Evolutionary conservation across 169 alveolate genomes (phyloP), one percentile per base, ranked within the genome.

Genomic region (Eimeria falciformis): DNA sequence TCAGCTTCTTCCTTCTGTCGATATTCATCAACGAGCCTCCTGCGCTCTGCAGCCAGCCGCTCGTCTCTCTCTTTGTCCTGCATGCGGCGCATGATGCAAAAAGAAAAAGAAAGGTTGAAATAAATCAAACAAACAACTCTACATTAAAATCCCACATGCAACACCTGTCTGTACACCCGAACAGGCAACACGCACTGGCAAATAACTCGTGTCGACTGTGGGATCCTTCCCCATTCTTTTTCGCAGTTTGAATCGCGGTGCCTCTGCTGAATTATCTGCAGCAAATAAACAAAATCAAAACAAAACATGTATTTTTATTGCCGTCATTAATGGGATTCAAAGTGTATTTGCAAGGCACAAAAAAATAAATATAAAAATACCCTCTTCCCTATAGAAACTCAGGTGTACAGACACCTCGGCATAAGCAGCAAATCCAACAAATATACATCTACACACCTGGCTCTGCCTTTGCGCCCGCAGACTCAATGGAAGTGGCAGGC

Each of bases 181-280:
- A 33, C 40, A 33, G 40, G 40, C 40, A 33, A 23, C n/a, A 17
- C 90, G n/a, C 43, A 78, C 94, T n/a, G 89, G 90, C 37, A 92
- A 75, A 53, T 82, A 83, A 33, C 53, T 40, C 9, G 94, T 92
- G 66, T 92, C 92, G 18, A 92, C 92, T 5, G 45, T 37, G 4
- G 94, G 94, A 53, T 92, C 87, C 73, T 92, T 90, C 11, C 94
- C 94, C 0, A 90, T 84, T 45, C 91, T 6, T 45, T 68, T 68
- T 68, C 79, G 7, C 21, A 68, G 7, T 37, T 68, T 68, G 45
- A 68, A 68, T 7, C n/a, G 7, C 4, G 79, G 4, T 1, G 50
- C 47, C 9, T 23, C 37, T 7, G 79, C 29, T 14, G n/a, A 12
- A 9, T 9, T 21, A 9, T 0, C 73, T 62, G 27, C 73, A 62